Conservation (phyloP, 176 grass and related monocot genomes). For the Ampelocalamus luodianensis region DNA sequence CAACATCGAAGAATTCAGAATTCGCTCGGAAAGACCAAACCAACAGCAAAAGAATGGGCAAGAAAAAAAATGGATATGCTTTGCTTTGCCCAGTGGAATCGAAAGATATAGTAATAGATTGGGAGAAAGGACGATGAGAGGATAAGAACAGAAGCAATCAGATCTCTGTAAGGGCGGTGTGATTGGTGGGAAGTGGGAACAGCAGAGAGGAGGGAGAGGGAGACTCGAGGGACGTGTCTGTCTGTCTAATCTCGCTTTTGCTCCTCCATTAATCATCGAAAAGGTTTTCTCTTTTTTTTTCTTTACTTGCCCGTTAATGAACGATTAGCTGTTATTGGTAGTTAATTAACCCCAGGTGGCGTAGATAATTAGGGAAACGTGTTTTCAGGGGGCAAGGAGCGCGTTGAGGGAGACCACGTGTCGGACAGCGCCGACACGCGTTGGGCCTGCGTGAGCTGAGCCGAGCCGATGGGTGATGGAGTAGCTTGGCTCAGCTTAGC, state of each 20-base stretch:
- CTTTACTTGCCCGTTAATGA: not conserved
- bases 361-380: slow-evolving; percentile 27
- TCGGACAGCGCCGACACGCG: slow-evolving; percentile 46
- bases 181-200: slow-evolving; percentile 14
- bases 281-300: not conserved
- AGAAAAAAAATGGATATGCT: not conserved
- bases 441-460: not conserved
- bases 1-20: not conserved
- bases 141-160: slow-evolving; percentile 38
- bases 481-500: not conserved
- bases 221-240: slow-evolving; percentile 37
- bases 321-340: not conserved
- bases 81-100: not conserved
- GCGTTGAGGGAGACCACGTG: slow-evolving; percentile 39
- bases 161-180: slow-evolving; percentile 25
- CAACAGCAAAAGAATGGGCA: not conserved
- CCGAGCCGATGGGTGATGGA: not conserved
- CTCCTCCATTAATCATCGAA: slow-evolving; percentile 23
- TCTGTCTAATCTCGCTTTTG: slow-evolving; percentile 38
- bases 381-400: not conserved
- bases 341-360: slow-evolving; percentile 30
- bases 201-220: not conserved
- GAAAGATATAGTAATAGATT: not conserved
- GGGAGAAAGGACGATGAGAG: not conserved
- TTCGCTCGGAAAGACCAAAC: not conserved